Conservation (phyloP, 257 asterid genomes). For the Scutellaria barbata region DNA sequence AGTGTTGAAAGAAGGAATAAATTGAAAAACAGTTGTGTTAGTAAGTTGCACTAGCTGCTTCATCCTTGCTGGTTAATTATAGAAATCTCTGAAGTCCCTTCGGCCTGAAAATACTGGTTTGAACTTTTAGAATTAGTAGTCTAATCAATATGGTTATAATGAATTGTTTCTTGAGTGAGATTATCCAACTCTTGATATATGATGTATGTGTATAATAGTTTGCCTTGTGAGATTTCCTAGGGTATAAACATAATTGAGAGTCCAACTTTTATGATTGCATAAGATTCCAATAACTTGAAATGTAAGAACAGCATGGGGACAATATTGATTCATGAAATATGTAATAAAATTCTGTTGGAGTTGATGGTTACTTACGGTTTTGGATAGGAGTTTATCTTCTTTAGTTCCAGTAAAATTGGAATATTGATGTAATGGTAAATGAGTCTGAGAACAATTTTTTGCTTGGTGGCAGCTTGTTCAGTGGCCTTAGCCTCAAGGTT, state of each 20-base stretch:
- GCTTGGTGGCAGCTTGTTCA: neutral
- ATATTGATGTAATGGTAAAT: neutral
- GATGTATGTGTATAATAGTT: neutral
- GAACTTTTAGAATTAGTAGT: neutral
- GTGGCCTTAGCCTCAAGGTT: neutral
- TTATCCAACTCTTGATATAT: neutral
- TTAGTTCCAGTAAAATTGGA: neutral
- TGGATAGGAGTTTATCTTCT: neutral
- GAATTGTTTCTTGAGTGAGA: neutral
- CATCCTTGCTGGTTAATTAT: neutral
- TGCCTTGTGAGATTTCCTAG: neutral
- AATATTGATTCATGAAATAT: neutral
- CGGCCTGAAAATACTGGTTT: neutral
- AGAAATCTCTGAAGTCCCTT: neutral
- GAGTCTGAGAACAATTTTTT: neutral
- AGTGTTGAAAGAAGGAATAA: constrained; percentile 13
- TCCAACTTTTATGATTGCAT: neutral
- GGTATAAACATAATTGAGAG: neutral
- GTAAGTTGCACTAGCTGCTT: neutral
- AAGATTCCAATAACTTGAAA: neutral
- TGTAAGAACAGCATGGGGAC: neutral
- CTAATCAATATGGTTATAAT: neutral
- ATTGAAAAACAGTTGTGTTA: neutral
- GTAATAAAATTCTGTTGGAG: neutral
- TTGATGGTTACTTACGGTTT: neutral